Base-by-base conservation (phyloP, 441 rosid genomes). In the Corymbia citriodora region DNA sequence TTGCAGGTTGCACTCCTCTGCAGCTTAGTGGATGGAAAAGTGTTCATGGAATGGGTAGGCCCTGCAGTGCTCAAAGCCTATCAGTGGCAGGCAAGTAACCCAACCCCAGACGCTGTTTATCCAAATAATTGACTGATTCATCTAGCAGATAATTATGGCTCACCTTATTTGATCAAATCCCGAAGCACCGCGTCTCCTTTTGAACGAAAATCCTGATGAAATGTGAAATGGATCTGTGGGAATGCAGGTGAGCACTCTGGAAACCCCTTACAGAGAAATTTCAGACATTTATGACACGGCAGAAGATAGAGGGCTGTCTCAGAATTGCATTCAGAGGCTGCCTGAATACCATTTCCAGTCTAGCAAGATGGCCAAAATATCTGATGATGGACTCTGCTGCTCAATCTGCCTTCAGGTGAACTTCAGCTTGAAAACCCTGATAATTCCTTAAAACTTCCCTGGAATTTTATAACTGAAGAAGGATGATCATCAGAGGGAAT, bases 51-150 rank as follows among this genome's bases (percentile, higher is more conserved):
- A 90, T 94, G 98, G 96, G 99, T 95, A 48, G 91, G 95, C 91
- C 98, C 97, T 61, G 96, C 96, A 50, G 87, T 97, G 91, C 94
- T 97, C 57, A 96, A 96, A 93, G 99, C 99, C 27, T 97, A 97
- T 89, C 99, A 97, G 87, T 96, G 96, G 96, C 99, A 97, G 94
- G 99, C 94, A 92, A 95, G 96, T 93, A 88, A 31, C 48, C 50
- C 13, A 19, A 29, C 87, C 90, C 59, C 82, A 88, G 68, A 57
- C 33, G 21, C 88, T n/a, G 40, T 87, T 87, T 40, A 55, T 49
- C 48, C 49, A 61, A 45, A 87, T 49, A 57, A 25, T 36, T 23
- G n/a, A 87, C 88, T 31, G 45, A 33, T 55, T 87, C 72, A 55
- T 55, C 53, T 36, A 17, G 50, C 61, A 53, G 50, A 55, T 25